A percentile compares a stretch with the other conserved stretches of the same genome.
phyloP scores from a whole-genome alignment of 1,284 basidiomycete genomes.

The Fomitopsis pinicola region DNA sequence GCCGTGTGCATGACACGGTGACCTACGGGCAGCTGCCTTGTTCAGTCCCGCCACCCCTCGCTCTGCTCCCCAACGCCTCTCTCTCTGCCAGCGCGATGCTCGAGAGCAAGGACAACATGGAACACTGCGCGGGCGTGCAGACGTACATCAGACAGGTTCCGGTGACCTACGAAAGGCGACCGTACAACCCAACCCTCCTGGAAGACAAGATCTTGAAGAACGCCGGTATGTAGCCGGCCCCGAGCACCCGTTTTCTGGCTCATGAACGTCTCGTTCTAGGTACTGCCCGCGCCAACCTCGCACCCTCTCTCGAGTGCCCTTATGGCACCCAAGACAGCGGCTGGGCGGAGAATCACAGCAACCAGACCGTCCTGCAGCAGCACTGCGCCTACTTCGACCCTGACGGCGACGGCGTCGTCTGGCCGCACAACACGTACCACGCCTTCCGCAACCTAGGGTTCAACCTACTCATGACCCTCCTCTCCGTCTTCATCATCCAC shows the following conservation, averaged over 20 bases:
- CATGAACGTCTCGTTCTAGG: slow-evolving; percentile 6
- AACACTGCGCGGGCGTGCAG: not conserved
- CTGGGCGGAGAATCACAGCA: slow-evolving; percentile 15
- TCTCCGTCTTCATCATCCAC: slow-evolving; percentile 37
- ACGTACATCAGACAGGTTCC: slow-evolving; percentile 12
- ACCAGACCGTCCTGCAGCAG: slow-evolving; percentile 33
- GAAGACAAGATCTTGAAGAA: slow-evolving; percentile 10
- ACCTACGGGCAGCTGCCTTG: not conserved
- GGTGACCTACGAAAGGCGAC: slow-evolving; percentile 15
- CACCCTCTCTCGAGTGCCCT: slow-evolving; percentile 8
- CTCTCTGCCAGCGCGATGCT: not conserved
- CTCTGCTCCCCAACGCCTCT: no score
- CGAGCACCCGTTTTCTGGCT: no score
- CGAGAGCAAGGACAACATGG: not conserved
- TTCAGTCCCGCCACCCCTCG: not conserved
- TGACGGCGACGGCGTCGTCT: slow-evolving; percentile 40
- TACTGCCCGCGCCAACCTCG: slow-evolving; percentile 15
- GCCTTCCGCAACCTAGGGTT: slow-evolving; percentile 40
- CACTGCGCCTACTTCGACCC: slow-evolving; percentile 41
- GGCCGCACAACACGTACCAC: slow-evolving; percentile 41
- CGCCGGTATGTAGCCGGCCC: slow-evolving; percentile 9
- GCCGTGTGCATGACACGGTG: not conserved
- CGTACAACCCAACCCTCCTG: slow-evolving; percentile 13
- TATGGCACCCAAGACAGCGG: slow-evolving; percentile 11
- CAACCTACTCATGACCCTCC: slow-evolving; percentile 33